These are phyloP conservation scores for Penicillium angulare DNA, from an alignment of 495 filamentous ascomycete genomes.

Conservation along the genomic window DNA sequence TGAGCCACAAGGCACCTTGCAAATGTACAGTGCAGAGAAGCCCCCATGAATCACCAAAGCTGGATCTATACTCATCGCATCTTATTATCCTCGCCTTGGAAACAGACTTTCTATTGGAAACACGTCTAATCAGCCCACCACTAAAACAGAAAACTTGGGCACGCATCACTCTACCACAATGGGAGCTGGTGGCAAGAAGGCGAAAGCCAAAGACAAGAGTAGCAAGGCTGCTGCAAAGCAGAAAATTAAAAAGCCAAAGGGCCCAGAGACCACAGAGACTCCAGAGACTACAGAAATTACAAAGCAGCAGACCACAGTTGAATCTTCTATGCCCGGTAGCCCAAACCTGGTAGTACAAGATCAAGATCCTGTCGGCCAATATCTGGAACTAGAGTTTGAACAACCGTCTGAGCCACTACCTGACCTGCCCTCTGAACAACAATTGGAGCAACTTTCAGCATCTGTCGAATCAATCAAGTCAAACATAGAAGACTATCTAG, in stretches of 20 bases:
- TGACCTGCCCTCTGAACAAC: too few relatives aligned
- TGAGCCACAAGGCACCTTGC: slow-evolving; percentile 31
- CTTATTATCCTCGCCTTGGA: slow-evolving; percentile 12
- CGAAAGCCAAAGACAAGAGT: slow-evolving; percentile 35
- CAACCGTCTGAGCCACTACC: background rate
- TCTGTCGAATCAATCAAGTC: background rate
- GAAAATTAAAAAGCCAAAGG: slow-evolving; percentile 45
- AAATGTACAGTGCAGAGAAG: slow-evolving; percentile 37
- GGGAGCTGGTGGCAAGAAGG: slow-evolving; percentile 37
- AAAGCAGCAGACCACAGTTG: slow-evolving; percentile 30
- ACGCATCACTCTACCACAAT: slow-evolving; percentile 36
- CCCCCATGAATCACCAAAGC: slow-evolving; percentile 30
- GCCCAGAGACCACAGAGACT: slow-evolving; percentile 32
- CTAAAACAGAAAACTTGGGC: slow-evolving; percentile 26
- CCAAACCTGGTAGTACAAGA: slow-evolving; percentile 24
- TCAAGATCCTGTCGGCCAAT: slow-evolving; percentile 19
- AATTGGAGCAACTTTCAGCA: background rate
- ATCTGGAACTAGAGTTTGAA: slow-evolving; percentile 22
- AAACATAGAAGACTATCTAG: background rate
- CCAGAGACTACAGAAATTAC: slow-evolving; percentile 33
- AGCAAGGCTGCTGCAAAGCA: slow-evolving; percentile 33
- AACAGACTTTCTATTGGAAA: slow-evolving; percentile 38
- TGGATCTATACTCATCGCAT: slow-evolving; percentile 29
- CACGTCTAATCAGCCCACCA: slow-evolving; percentile 34
- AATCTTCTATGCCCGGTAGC: slow-evolving; percentile 25